Conservation (phyloP, 306 rosid genomes). For the Citrullus amarus region DNA sequence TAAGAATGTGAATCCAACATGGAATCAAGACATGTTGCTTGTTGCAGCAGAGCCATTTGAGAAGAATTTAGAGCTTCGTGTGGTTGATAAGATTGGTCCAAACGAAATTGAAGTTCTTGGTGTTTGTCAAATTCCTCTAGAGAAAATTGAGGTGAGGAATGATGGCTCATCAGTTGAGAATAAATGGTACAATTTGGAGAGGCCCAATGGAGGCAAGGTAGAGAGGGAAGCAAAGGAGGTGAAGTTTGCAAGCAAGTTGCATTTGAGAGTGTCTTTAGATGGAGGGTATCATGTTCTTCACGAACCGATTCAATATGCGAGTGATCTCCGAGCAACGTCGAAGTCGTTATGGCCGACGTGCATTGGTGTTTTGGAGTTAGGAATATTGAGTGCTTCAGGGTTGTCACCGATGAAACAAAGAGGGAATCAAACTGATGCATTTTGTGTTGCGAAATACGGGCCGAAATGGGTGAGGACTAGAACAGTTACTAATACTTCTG, state of each 20-base stretch:
- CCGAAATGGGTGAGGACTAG: constrained; percentile 45
- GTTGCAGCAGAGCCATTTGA: constrained; percentile 42
- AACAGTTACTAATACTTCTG: constrained; percentile 22
- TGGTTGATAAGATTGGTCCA: constrained; percentile 18
- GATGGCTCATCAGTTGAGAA: not conserved
- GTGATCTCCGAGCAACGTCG: constrained; percentile 31
- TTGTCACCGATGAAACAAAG: constrained; percentile 27
- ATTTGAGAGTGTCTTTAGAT: constrained; percentile 34
- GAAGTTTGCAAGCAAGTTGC: constrained; percentile 33
- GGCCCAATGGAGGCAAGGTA: not conserved
- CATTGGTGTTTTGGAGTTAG: constrained; percentile 37
- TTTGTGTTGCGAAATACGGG: constrained; percentile 40
- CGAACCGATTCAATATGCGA: constrained; percentile 30
- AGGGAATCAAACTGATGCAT: constrained; percentile 32
- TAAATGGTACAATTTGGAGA: constrained; percentile 20
- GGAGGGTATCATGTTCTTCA: constrained; percentile 52
- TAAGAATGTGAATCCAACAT: constrained; percentile 14
- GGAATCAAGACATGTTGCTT: constrained; percentile 44
- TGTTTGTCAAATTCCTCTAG: constrained; percentile 19
- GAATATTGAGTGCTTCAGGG: constrained; percentile 27
- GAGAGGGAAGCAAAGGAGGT: not conserved
- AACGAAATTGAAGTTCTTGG: constrained; percentile 17
- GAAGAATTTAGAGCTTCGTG: constrained; percentile 19
- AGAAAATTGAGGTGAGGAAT: constrained; percentile 16
- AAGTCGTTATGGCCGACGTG: constrained; percentile 17